Percentiles rank a stretch among this genome's conserved stretches.
These are phyloP conservation scores for Aspergillus uvarum DNA, from an alignment of 2,329 filamentous ascomycete species.

Conservation along the genomic window DNA sequence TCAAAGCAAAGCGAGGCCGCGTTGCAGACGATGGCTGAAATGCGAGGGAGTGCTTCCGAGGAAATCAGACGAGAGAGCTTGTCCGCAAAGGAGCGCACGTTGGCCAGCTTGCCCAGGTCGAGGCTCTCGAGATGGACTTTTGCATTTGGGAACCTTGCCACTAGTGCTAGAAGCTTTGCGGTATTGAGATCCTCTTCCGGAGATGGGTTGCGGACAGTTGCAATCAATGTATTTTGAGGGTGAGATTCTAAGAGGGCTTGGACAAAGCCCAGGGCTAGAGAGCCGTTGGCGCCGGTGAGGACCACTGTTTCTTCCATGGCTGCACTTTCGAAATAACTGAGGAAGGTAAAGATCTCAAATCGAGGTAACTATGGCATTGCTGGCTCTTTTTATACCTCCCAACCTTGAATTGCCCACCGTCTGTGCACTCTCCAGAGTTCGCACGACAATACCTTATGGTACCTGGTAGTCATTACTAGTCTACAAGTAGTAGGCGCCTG, in stretches of 20 bases:
- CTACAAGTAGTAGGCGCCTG: no score
- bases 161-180: constrained; percentile 20
- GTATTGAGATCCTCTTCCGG: constrained; percentile 29
- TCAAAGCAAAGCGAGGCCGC: constrained; percentile 43
- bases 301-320: constrained; percentile 27
- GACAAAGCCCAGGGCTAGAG: constrained; percentile 32
- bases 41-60: constrained; percentile 29
- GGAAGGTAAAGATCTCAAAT: no score
- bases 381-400: no score
- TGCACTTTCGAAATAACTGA: no score
- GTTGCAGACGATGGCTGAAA: constrained; percentile 44
- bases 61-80: constrained; percentile 26
- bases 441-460: no score
- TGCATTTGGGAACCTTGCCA: constrained; percentile 21
- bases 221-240: constrained; percentile 24
- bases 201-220: constrained; percentile 33
- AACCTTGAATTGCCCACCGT: no score
- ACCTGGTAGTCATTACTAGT: no score
- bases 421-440: no score
- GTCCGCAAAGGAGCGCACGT: constrained; percentile 38
- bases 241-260: constrained; percentile 25
- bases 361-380: no score
- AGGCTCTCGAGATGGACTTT: constrained; percentile 36
- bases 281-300: constrained; percentile 35
- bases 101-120: constrained; percentile 37